These are phyloP conservation scores for Martiniozyma asiatica DNA, from an alignment of 1,139 yeast species.

Conservation along the genomic window DNA sequence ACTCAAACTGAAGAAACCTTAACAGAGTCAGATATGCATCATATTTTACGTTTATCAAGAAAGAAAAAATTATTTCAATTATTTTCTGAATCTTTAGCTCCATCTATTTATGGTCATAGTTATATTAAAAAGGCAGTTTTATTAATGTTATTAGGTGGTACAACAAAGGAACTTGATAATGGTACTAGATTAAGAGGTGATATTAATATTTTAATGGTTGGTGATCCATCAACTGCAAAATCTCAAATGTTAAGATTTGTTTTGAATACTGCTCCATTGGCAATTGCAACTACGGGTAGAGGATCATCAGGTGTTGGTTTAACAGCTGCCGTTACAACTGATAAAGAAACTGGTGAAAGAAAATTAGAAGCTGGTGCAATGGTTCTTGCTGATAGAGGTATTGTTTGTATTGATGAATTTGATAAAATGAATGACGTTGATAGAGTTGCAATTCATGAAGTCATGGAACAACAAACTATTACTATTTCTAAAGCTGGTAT, in stretches of 20 bases:
- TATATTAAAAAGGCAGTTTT: conserved; percentile 84
- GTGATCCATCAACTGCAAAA: conserved; percentile 98
- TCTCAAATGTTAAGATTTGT: conserved; percentile 93
- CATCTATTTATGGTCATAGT: conserved; percentile 90
- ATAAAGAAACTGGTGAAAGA: conserved; percentile 94
- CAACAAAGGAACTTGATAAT: conserved; percentile 84
- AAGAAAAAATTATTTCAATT: conserved; percentile 63
- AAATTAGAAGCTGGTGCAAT: conserved; percentile 98
- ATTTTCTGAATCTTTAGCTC: conserved; percentile 81
- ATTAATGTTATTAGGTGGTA: conserved; percentile 86
- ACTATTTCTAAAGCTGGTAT: conserved; percentile 98
- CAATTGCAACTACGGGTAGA: conserved; percentile 97
- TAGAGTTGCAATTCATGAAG: conserved; percentile 97
- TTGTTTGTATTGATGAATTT: conserved; percentile 96
- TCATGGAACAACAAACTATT: conserved; percentile 98
- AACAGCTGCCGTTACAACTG: conserved; percentile 97
- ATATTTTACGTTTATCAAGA: conserved; percentile 69
- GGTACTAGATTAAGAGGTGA: conserved; percentile 98
- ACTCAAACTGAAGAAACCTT: conserved; percentile 66
- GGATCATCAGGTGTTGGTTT: conserved; percentile 99
- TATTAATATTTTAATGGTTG: conserved; percentile 89
- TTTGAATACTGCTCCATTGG: conserved; percentile 84
- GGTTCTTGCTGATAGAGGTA: conserved; percentile 96
- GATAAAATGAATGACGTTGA: conserved; percentile 97
- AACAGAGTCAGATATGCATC: conserved; percentile 75